phyloP scores from a whole-genome alignment of 169 alveolate species.

The Plasmodium knowlesi region DNA sequence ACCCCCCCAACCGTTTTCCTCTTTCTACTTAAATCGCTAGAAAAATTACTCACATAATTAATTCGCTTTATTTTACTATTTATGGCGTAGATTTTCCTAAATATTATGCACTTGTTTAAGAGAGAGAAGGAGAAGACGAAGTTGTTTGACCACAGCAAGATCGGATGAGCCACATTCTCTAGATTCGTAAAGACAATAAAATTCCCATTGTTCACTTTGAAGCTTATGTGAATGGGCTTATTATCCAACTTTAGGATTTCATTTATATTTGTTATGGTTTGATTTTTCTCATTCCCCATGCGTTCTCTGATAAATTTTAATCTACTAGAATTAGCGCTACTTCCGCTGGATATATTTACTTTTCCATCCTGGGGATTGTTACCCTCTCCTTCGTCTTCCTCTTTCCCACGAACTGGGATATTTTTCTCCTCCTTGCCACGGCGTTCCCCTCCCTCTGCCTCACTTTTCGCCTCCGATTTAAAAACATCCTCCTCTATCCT shows the following conservation, averaged over 20 bases:
- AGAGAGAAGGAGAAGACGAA: constrained; percentile 64
- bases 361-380: neutral
- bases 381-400: neutral
- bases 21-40: neutral
- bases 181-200: constrained; percentile 64
- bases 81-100: constrained; percentile 69
- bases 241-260: constrained; percentile 63
- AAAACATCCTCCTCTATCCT: constrained; percentile 7
- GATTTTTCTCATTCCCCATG: constrained; percentile 30
- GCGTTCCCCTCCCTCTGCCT: neutral
- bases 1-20: neutral
- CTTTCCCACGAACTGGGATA: neutral
- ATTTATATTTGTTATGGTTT: constrained; percentile 54
- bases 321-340: neutral
- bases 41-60: constrained; percentile 32
- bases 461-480: neutral
- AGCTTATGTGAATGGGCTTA: constrained; percentile 65
- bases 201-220: constrained; percentile 73
- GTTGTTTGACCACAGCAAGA: constrained; percentile 72
- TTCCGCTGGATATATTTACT: neutral
- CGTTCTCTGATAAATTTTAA: constrained; percentile 23
- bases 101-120: constrained; percentile 50
- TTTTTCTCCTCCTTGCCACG: neutral
- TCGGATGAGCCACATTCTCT: constrained; percentile 63
- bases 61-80: constrained; percentile 73